Percentiles rank a stretch among this genome's conserved stretches.
phyloP scores from a whole-genome alignment of 129 eudicot species.

The Lactuca sativa region DNA sequence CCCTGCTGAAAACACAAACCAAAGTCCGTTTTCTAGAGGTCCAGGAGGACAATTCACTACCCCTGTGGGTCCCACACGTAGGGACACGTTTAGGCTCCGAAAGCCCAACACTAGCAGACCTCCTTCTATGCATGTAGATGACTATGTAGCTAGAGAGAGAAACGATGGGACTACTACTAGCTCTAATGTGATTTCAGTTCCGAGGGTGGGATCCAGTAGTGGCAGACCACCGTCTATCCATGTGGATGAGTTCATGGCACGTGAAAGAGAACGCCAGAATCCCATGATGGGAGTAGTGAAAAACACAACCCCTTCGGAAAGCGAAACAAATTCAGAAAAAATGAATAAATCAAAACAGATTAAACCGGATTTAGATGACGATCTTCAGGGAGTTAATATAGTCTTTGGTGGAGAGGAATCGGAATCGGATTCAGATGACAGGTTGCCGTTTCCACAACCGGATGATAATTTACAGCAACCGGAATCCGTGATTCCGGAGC shows the following conservation, averaged over 20 bases:
- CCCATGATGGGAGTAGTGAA: conserved; percentile 43
- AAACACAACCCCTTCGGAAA: conserved; percentile 38
- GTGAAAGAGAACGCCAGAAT: conserved; percentile 91
- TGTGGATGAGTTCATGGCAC: conserved; percentile 96
- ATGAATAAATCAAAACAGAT: conserved; percentile 53
- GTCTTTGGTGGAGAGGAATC: conserved; percentile 92
- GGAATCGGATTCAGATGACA: conserved; percentile 83
- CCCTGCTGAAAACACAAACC: conserved; percentile 47
- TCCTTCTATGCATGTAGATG: conserved; percentile 99
- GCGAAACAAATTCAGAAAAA: conserved; percentile 46
- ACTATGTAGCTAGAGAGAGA: conserved; percentile 97
- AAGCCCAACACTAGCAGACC: conserved; percentile 99
- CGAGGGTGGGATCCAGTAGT: conserved; percentile 76
- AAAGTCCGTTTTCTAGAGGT: conserved; percentile 53
- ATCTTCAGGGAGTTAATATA: conserved; percentile 91
- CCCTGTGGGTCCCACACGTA: conserved; percentile 74
- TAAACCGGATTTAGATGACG: conserved; percentile 84
- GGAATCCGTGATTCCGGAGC: conserved; percentile 51
- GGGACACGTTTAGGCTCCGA: conserved; percentile 88
- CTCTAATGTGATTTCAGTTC: conserved; percentile 79
- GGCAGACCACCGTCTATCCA: conserved; percentile 99
- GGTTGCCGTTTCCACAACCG: conserved; percentile 87
- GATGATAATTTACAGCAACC: conserved; percentile 72
- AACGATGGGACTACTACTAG: conserved; percentile 66
- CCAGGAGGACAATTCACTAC: conserved; percentile 51